Evolutionary conservation across 129 eudicot species (phyloP).

Genomic region (Helichrysum umbraculigerum): DNA sequence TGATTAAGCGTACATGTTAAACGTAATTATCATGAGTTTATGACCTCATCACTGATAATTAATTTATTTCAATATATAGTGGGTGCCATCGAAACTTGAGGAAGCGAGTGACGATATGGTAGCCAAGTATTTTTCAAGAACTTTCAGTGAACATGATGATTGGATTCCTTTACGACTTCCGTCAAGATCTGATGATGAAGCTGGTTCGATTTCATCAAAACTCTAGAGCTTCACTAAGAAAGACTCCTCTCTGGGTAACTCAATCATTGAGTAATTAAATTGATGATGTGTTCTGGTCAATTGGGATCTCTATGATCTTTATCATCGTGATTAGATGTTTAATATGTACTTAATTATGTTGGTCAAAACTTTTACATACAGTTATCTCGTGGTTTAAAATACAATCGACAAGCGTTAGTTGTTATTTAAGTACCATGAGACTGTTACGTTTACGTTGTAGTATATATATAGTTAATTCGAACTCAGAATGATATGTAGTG

Average conservation of each 20-base stretch:
- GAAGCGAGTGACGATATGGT: constrained; percentile 38
- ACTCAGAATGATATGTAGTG: no score
- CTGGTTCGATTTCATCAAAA: constrained; percentile 15
- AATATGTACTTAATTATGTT: neutral
- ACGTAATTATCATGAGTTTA: neutral
- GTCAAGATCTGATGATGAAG: neutral
- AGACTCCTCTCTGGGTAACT: neutral
- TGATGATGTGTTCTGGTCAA: no score
- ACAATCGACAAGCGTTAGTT: neutral
- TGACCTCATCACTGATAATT: neutral
- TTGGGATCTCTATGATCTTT: no score
- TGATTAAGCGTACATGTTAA: neutral
- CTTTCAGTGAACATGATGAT: constrained; percentile 32
- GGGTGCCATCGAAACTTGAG: constrained; percentile 39
- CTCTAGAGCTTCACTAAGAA: constrained; percentile 3
- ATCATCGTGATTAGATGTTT: neutral
- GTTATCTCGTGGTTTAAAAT: neutral
- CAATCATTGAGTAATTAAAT: no score
- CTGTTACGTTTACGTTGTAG: no score
- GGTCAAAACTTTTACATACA: neutral
- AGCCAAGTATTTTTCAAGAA: constrained; percentile 12
- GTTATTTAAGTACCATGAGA: neutral
- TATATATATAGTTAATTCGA: no score
- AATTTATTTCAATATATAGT: constrained; percentile 22
- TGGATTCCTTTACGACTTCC: constrained; percentile 41